Evolutionary conservation across 1,284 basidiomycete species (phyloP).

Genomic region (Xanthoconium separans): DNA sequence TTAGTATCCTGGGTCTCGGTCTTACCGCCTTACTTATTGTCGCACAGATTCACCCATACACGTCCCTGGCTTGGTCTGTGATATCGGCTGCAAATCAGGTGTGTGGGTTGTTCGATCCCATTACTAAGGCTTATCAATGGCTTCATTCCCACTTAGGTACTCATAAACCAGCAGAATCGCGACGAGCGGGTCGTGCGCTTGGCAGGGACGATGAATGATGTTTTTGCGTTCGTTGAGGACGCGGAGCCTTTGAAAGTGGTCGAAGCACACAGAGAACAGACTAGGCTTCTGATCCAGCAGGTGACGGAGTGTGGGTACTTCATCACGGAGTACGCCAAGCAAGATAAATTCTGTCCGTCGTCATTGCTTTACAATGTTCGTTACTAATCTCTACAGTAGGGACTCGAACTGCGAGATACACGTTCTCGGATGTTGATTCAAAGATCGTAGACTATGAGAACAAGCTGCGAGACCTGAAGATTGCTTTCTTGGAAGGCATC

Average conservation of each 20-base stretch:
- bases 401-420: conserved; percentile 20
- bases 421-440: conserved; percentile 16
- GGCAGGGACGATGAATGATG: conserved; percentile 11
- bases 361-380: not conserved
- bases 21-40: conserved; percentile 6
- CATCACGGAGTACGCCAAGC: conserved; percentile 22
- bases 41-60: conserved; percentile 19
- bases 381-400: conserved; percentile 9
- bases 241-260: conserved; percentile 9
- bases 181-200: conserved; percentile 14
- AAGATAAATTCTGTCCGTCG: conserved; percentile 21
- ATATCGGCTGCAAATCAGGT: conserved; percentile 23
- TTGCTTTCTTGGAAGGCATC: conserved; percentile 19
- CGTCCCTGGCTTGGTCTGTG: conserved; percentile 22
- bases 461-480: conserved; percentile 19
- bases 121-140: not conserved
- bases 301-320: conserved; percentile 30
- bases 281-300: conserved; percentile 18
- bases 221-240: conserved; percentile 16
- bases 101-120: not conserved
- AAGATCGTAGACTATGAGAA: conserved; percentile 19
- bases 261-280: conserved; percentile 1
- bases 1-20: not conserved
- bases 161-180: conserved; percentile 16
- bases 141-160: conserved; percentile 10